phyloP scores from a whole-genome alignment of 441 rosid genomes.

The Brassica balearica region DNA sequence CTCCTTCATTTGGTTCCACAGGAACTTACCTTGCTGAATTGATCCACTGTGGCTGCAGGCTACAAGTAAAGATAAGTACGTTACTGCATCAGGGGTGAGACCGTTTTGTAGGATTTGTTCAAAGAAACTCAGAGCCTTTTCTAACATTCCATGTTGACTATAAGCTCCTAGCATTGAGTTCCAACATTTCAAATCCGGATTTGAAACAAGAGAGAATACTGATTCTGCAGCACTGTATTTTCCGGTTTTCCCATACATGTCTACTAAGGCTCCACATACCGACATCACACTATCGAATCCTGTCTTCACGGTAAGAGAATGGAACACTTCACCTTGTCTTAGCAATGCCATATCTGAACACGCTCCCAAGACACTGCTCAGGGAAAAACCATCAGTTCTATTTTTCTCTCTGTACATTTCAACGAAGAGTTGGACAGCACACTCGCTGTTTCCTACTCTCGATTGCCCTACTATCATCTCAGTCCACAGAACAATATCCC shows the following conservation, averaged over 20 bases:
- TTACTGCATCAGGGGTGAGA: slow-evolving; percentile 67
- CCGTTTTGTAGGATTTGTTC: slow-evolving; percentile 52
- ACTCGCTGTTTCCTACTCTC: slow-evolving; percentile 67
- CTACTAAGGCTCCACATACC: slow-evolving; percentile 73
- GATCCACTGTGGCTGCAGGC: slow-evolving; percentile 83
- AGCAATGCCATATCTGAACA: slow-evolving; percentile 78
- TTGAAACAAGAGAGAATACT: slow-evolving; percentile 50
- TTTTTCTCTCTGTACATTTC: slow-evolving; percentile 62
- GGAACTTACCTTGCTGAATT: slow-evolving; percentile 62
- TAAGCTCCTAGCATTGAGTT: slow-evolving; percentile 84
- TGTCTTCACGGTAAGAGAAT: slow-evolving; percentile 62
- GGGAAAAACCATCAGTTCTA: slow-evolving; percentile 70
- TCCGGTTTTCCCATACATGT: slow-evolving; percentile 89
- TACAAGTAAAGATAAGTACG: slow-evolving; percentile 73
- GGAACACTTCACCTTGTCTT: slow-evolving; percentile 83
- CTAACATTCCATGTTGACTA: slow-evolving; percentile 77
- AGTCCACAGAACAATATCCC: slow-evolving; percentile 88
- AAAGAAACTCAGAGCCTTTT: slow-evolving; percentile 60
- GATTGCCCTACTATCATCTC: slow-evolving; percentile 81
- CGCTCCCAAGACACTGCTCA: slow-evolving; percentile 78
- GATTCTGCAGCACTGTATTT: slow-evolving; percentile 57
- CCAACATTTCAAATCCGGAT: slow-evolving; percentile 91
- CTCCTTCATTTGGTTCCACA: slow-evolving; percentile 74
- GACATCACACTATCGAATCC: slow-evolving; percentile 63
- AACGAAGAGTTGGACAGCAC: slow-evolving; percentile 58